phyloP scores from a whole-genome alignment of 331 rosid genomes.

The Malus hybrid region DNA sequence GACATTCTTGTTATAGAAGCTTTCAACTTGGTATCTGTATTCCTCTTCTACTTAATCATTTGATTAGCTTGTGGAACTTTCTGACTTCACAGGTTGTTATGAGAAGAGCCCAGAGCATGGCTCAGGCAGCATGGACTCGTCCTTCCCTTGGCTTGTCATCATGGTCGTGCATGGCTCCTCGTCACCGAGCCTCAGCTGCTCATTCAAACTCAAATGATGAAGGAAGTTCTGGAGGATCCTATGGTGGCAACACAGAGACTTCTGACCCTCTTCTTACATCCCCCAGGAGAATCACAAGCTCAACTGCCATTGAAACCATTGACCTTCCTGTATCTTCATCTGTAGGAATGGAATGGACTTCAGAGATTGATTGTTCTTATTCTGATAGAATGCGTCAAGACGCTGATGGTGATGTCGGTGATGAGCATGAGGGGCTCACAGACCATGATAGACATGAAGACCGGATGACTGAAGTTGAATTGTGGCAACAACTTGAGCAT shows the following conservation, averaged over 20 bases:
- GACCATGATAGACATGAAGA: conserved; percentile 42
- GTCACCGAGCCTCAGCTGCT: conserved; percentile 43
- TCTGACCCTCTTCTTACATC: conserved; percentile 44
- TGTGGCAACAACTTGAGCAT: conserved; percentile 89
- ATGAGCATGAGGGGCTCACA: conserved; percentile 31
- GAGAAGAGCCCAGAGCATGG: conserved; percentile 94
- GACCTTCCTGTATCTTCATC: conserved; percentile 63
- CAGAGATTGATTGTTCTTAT: conserved; percentile 49
- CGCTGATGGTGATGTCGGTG: conserved; percentile 22
- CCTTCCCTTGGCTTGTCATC: conserved; percentile 66
- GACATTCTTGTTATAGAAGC: background rate
- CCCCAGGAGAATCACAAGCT: conserved; percentile 26
- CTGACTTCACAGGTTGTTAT: conserved; percentile 59
- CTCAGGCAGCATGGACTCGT: conserved; percentile 93
- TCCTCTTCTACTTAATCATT: background rate
- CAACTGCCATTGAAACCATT: conserved; percentile 29
- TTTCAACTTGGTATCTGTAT: background rate
- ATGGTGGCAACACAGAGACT: conserved; percentile 23
- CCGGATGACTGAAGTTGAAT: conserved; percentile 65
- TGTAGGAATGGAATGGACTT: conserved; percentile 51
- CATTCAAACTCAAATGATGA: conserved; percentile 35
- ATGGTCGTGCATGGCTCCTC: conserved; percentile 94
- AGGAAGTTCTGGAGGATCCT: conserved; percentile 26
- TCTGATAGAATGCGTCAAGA: conserved; percentile 29
- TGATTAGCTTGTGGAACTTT: conserved; percentile 5